Evolutionary conservation across 1,284 basidiomycete species (phyloP), one percentile per base, ranked within the genome.

Genomic region (Leucocoprinus gongylophorus): DNA sequence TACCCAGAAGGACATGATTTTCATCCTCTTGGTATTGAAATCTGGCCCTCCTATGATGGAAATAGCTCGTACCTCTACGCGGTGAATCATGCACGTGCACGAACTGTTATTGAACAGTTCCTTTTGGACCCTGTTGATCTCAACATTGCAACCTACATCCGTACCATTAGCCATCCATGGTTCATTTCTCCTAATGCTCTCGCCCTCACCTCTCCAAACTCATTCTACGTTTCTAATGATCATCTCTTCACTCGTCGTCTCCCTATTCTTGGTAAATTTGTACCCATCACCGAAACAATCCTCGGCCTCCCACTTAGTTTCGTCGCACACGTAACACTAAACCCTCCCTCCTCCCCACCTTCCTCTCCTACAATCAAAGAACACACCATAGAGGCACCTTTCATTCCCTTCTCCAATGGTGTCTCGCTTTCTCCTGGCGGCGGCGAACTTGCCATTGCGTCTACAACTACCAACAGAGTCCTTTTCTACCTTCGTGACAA

Each of bases 181-280:
- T 79, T 85, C 58, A 64, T 81, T 23, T 71, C 83, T 8, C 81
- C 84, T 17, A 88, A 88, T 61, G 70, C 80, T 6, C 62, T 88
- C 52, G 77, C 82, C 6, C 66, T 85, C 39, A 80, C 83, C 5
- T 76, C 78, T 21, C 74, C 76, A 1, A 72, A 73, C 49, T 76
- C 79, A 1, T 86, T 88, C 62, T 82, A 81, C 56, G 72, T 88
- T 33, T 78, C 76, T 30, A 83, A 88, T 59, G 85, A 88, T 60
- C 85, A 88, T 59, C 62, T 79, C 23, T 63, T 87, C 59, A 85
- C 85, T 0, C 72, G 81, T 7, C 76, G 86, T 12, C 70, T 83
- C 20, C 79, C 79, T 1, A 61, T 64, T 4, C 47, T 85, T 18
- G 81, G 80, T 3, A 62, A 65, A 50, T 53, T 78, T 21, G 59